Evolutionary conservation across 352 stramenopile genomes (phyloP).

Genomic region (Paralagenidium karlingii): DNA sequence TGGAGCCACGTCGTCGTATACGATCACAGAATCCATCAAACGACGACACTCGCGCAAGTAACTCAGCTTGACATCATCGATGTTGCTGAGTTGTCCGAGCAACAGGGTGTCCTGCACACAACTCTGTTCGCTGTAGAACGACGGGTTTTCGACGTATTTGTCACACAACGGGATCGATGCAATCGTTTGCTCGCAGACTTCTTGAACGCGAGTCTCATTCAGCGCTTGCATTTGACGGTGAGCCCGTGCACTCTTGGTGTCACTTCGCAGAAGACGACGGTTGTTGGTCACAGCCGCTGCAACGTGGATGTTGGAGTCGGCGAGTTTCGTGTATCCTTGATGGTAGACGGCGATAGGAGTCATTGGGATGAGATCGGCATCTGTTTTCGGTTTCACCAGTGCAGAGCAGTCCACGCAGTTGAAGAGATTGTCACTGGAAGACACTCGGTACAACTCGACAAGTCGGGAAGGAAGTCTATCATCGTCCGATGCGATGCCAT

Average conservation of each 20-base stretch:
- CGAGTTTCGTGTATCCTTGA: conserved; percentile 1
- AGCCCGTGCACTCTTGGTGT: background rate
- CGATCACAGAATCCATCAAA: background rate
- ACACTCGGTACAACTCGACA: background rate
- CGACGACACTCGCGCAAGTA: conserved; percentile 3
- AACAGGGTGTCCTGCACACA: background rate
- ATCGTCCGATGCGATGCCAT: conserved; percentile 3
- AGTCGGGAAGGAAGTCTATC: background rate
- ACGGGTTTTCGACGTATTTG: background rate
- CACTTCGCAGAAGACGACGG: background rate
- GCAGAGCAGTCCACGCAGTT: background rate
- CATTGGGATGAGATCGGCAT: background rate
- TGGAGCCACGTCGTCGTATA: background rate
- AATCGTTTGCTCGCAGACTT: conserved; percentile 1
- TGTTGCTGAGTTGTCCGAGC: background rate
- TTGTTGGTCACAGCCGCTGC: background rate
- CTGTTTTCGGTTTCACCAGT: background rate
- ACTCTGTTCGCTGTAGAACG: background rate
- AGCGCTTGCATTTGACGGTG: background rate
- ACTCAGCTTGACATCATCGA: conserved; percentile 1
- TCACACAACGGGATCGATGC: background rate
- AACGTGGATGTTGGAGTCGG: background rate
- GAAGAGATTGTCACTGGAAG: background rate
- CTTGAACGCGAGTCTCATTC: background rate
- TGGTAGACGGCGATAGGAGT: background rate